Conservation (phyloP, 805 yeast species). For the Starmerella ratchasimensis region DNA sequence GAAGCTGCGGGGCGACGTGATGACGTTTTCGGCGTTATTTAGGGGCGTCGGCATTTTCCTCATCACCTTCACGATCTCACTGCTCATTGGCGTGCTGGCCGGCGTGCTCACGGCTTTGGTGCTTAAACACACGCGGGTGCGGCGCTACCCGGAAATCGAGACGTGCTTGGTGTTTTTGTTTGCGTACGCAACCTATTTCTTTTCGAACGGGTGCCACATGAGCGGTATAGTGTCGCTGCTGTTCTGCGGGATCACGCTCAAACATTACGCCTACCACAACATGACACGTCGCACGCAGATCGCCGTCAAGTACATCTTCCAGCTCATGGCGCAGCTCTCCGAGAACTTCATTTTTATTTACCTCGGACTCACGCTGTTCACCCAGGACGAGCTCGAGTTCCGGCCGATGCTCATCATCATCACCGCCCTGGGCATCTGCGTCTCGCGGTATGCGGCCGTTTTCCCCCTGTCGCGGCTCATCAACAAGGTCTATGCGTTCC, state of each 20-base stretch:
- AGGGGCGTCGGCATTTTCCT: conserved; percentile 89
- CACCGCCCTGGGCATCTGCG: conserved; percentile 78
- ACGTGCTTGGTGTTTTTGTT: conserved; percentile 79
- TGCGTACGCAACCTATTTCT: conserved; percentile 93
- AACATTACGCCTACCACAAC: conserved; percentile 92
- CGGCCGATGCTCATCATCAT: conserved; percentile 86
- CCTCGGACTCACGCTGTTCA: conserved; percentile 82
- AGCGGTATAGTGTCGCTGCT: conserved; percentile 91
- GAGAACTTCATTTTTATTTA: conserved; percentile 96
- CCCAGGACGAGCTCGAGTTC: conserved; percentile 90
- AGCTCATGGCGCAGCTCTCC: conserved; percentile 81
- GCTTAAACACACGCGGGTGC: conserved; percentile 79
- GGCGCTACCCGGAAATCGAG: conserved; percentile 94
- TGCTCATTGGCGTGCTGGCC: conserved; percentile 74
- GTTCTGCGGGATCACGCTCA: conserved; percentile 92
- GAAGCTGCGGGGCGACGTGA: conserved; percentile 75
- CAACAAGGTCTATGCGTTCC: conserved; percentile 60
- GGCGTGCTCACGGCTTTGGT: conserved; percentile 84
- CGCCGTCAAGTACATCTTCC: conserved; percentile 89
- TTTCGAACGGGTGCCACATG: conserved; percentile 98
- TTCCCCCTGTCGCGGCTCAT: conserved; percentile 80
- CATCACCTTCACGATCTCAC: conserved; percentile 83
- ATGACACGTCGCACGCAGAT: conserved; percentile 96
- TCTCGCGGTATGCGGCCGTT: conserved; percentile 94
- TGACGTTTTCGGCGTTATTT: conserved; percentile 47